Evolutionary conservation across 2,329 filamentous ascomycete genomes (phyloP).

Genomic region (Beauveria medogensis): DNA sequence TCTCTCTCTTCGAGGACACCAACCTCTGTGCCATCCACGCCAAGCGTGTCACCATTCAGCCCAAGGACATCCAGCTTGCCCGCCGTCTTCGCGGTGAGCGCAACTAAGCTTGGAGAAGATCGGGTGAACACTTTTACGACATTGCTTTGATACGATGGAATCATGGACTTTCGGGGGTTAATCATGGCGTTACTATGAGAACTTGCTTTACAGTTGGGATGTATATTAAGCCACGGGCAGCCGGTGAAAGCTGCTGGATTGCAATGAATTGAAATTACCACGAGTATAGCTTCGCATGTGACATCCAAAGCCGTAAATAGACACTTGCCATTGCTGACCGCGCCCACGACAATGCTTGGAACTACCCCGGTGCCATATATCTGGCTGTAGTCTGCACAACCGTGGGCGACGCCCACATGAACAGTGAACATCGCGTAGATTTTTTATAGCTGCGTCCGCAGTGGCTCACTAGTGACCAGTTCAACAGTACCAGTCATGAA

Average conservation of each 20-base stretch:
- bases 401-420: no score
- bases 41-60: constrained; percentile 97
- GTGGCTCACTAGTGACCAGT: no score
- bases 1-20: constrained; percentile 77
- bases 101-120: constrained; percentile 49
- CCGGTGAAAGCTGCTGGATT: constrained; percentile 24
- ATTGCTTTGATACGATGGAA: constrained; percentile 31
- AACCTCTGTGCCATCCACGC: constrained; percentile 96
- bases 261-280: constrained; percentile 21
- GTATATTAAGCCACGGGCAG: constrained; percentile 35
- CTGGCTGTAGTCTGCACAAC: no score
- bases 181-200: constrained; percentile 39
- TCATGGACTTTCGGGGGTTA: constrained; percentile 32
- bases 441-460: no score
- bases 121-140: constrained; percentile 31
- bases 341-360: no score
- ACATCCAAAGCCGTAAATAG: not conserved
- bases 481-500: not conserved
- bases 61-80: constrained; percentile 95
- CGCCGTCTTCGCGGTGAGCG: constrained; percentile 91
- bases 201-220: constrained; percentile 31
- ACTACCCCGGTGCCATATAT: no score
- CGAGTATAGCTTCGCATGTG: accelerated
- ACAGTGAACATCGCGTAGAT: no score
- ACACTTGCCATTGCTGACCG: no score